Evolutionary conservation across 805 yeast genomes (phyloP).

Genomic region (Lachancea sp.): DNA sequence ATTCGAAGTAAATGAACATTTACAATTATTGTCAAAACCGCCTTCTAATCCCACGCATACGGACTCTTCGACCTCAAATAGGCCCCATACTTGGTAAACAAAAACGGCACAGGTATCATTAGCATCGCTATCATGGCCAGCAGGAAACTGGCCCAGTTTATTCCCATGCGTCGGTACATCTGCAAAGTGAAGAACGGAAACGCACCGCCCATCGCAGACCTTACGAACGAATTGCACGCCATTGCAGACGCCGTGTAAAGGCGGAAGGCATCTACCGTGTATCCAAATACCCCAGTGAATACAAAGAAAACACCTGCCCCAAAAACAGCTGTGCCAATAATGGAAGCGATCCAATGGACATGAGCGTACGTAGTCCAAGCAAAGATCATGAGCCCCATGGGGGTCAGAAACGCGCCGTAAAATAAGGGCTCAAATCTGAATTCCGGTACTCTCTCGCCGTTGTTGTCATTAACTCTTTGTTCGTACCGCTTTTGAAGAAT

Average conservation of each 20-base stretch:
- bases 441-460: conserved; percentile 53
- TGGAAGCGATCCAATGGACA: conserved; percentile 69
- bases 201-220: conserved; percentile 49
- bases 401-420: conserved; percentile 58
- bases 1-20: too few relatives aligned
- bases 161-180: conserved; percentile 49
- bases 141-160: conserved; percentile 52
- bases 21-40: background rate
- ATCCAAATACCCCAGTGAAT: conserved; percentile 60
- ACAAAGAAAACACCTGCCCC: conserved; percentile 64
- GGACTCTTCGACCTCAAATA: conserved; percentile 40
- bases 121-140: conserved; percentile 45
- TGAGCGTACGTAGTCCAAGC: conserved; percentile 61
- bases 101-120: conserved; percentile 50
- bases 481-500: conserved; percentile 39
- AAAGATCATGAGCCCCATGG: conserved; percentile 64
- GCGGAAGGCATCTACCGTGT: conserved; percentile 59
- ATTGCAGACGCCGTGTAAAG: conserved; percentile 46
- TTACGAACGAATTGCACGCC: conserved; percentile 46
- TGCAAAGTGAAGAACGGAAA: conserved; percentile 54
- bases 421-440: conserved; percentile 52
- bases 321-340: conserved; percentile 65
- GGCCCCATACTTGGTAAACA: conserved; percentile 46
- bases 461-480: conserved; percentile 40
- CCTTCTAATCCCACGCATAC: conserved; percentile 37